Evolutionary conservation across 345 rosid species (phyloP).

Genomic region (Sisymbrium irio): DNA sequence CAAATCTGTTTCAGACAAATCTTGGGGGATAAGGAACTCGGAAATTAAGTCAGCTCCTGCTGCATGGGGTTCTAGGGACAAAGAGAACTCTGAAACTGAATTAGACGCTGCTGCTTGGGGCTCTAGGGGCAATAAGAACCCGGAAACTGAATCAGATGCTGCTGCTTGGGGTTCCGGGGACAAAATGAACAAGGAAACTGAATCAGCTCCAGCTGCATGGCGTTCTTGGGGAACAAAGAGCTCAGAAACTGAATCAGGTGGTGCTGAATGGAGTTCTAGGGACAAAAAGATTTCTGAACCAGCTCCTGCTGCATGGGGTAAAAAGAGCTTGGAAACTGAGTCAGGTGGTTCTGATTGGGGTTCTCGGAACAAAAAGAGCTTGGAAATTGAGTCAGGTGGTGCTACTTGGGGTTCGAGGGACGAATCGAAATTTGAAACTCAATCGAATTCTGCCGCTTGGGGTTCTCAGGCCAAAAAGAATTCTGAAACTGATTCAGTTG

Average conservation of each 20-base stretch:
- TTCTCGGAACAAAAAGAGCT: slow-evolving; percentile 30
- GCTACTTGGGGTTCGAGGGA: neutral
- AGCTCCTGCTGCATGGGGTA: slow-evolving; percentile 10
- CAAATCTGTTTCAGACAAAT: slow-evolving; percentile 20
- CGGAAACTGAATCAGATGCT: neutral
- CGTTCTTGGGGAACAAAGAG: neutral
- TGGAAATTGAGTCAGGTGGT: neutral
- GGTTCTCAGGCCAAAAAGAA: neutral
- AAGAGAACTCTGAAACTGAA: neutral
- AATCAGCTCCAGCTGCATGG: neutral
- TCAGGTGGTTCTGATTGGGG: slow-evolving; percentile 11
- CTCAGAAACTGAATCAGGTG: neutral
- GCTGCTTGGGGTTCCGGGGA: slow-evolving; percentile 5
- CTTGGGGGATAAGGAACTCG: slow-evolving; percentile 14
- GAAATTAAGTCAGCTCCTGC: slow-evolving; percentile 22
- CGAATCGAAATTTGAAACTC: neutral
- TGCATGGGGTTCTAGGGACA: slow-evolving; percentile 7
- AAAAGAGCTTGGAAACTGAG: neutral
- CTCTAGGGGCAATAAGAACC: neutral
- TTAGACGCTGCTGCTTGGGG: slow-evolving; percentile 38
- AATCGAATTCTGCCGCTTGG: neutral
- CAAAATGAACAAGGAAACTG: neutral
- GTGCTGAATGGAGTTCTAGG: slow-evolving; percentile 35
- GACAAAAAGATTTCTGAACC: neutral
- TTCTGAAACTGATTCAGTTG: neutral